These are phyloP conservation scores for Biscutella auriculata DNA, from an alignment of 441 rosid genomes.

Conservation along the genomic window DNA sequence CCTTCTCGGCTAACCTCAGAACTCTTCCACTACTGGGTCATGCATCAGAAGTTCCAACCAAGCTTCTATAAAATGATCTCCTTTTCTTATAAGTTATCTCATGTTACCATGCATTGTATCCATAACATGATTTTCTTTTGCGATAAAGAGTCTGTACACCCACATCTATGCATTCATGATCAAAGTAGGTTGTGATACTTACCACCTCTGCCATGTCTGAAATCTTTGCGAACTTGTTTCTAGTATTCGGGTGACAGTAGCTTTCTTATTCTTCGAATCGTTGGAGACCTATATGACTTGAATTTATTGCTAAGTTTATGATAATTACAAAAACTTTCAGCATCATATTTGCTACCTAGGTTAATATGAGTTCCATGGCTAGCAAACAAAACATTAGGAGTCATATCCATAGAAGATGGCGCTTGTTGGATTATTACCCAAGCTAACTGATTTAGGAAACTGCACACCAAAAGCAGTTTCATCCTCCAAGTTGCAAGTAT, in stretches of 20 bases:
- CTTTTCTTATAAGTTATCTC: constrained; percentile 35
- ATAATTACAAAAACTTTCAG: constrained; percentile 35
- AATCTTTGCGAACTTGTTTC: constrained; percentile 48
- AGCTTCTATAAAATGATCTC: constrained; percentile 33
- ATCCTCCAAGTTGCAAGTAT: constrained; percentile 29
- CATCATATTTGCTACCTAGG: constrained; percentile 56
- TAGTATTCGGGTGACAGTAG: constrained; percentile 43
- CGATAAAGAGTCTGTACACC: constrained; percentile 28
- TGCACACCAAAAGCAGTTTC: constrained; percentile 24
- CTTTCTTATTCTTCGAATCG: constrained; percentile 43
- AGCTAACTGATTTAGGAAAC: constrained; percentile 21
- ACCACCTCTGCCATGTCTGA: constrained; percentile 38
- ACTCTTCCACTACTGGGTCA: constrained; percentile 55
- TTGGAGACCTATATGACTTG: constrained; percentile 40
- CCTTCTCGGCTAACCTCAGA: constrained; percentile 42
- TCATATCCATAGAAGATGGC: constrained; percentile 22
- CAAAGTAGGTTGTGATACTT: constrained; percentile 12
- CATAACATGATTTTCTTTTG: constrained; percentile 38
- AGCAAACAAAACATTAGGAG: constrained; percentile 36
- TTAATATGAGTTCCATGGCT: constrained; percentile 39
- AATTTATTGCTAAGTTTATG: constrained; percentile 38
- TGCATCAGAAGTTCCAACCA: constrained; percentile 43
- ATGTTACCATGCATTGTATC: constrained; percentile 27
- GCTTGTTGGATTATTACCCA: constrained; percentile 30
- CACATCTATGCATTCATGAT: constrained; percentile 26